phyloP scores from a whole-genome alignment of 495 filamentous ascomycete species.

The Glarea lozoyensis region DNA sequence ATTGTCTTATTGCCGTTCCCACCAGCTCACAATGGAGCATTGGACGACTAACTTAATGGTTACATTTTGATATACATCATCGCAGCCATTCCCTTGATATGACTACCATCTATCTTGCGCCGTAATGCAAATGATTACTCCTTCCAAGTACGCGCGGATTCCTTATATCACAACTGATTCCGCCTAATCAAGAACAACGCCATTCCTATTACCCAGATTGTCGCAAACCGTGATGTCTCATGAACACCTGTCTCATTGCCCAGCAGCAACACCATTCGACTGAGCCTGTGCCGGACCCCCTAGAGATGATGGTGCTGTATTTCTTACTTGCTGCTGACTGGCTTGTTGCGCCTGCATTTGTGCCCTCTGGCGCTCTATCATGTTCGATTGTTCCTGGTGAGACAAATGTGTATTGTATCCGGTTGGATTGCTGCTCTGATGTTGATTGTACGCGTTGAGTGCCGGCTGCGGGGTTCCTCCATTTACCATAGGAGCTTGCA shows the following conservation, averaged over 20 bases:
- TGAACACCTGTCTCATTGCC: constrained; percentile 7
- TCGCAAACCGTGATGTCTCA: no score
- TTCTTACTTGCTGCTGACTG: constrained; percentile 18
- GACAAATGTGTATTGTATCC: constrained; percentile 20
- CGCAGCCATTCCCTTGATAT: no score
- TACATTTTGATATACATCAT: no score
- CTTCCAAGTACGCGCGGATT: no score
- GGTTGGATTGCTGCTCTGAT: constrained; percentile 1
- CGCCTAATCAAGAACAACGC: no score
- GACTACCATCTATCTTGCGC: no score
- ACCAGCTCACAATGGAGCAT: no score
- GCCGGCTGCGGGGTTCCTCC: constrained; percentile 9
- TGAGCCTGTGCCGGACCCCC: constrained; percentile 13
- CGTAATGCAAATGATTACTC: no score
- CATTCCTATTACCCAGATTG: no score
- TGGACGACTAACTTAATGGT: no score
- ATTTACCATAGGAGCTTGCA: constrained; percentile 14
- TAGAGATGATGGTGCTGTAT: constrained; percentile 16
- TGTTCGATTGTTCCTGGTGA: constrained; percentile 15
- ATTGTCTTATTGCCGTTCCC: no score
- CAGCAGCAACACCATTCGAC: constrained; percentile 17
- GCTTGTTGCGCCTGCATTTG: constrained; percentile 18
- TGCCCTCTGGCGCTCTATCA: constrained; percentile 21
- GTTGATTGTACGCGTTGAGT: constrained; percentile 9
- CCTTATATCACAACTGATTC: no score